A percentile compares a stretch with the other conserved stretches of the same genome.
Conservation (phyloP, 768 basidiomycete genomes). For the Boletales sp. region DNA sequence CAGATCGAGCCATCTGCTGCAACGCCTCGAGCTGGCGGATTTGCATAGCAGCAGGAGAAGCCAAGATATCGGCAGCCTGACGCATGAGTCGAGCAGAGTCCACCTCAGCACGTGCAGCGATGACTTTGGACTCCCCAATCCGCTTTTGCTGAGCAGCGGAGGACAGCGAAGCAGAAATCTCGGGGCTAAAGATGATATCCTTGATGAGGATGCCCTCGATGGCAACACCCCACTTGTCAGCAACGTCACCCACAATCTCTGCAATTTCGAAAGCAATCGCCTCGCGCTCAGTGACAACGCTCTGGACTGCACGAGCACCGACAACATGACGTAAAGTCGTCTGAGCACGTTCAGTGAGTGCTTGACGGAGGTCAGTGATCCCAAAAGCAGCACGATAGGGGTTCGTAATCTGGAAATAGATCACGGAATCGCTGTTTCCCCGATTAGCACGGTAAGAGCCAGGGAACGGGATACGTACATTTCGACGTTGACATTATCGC, state of each 20-base stretch:
- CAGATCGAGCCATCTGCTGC: constrained; percentile 90
- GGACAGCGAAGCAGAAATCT: constrained; percentile 87
- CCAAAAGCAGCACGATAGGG: constrained; percentile 95
- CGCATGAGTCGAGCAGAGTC: constrained; percentile 94
- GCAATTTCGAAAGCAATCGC: constrained; percentile 96
- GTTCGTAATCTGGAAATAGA: constrained; percentile 86
- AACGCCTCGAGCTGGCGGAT: constrained; percentile 95
- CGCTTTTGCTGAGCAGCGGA: constrained; percentile 97
- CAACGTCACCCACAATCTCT: constrained; percentile 89
- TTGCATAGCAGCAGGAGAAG: constrained; percentile 96
- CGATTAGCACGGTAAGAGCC: not conserved
- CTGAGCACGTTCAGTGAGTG: constrained; percentile 81
- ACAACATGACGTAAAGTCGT: constrained; percentile 98
- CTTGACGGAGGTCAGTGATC: constrained; percentile 84
- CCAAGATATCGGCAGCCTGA: constrained; percentile 92
- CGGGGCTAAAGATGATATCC: constrained; percentile 89
- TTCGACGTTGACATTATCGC: constrained; percentile 94
- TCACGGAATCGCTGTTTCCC: constrained; percentile 74
- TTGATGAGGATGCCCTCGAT: constrained; percentile 96
- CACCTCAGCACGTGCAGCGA: constrained; percentile 93
- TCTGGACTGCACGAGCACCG: constrained; percentile 91
- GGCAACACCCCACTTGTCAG: constrained; percentile 95
- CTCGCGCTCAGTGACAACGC: constrained; percentile 94
- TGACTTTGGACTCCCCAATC: constrained; percentile 94
- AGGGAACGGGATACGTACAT: constrained; percentile 49